A percentile compares a stretch with the other conserved stretches of the same genome.
phyloP scores from a whole-genome alignment of 257 asterid genomes.

The Solanum dulcamara region DNA sequence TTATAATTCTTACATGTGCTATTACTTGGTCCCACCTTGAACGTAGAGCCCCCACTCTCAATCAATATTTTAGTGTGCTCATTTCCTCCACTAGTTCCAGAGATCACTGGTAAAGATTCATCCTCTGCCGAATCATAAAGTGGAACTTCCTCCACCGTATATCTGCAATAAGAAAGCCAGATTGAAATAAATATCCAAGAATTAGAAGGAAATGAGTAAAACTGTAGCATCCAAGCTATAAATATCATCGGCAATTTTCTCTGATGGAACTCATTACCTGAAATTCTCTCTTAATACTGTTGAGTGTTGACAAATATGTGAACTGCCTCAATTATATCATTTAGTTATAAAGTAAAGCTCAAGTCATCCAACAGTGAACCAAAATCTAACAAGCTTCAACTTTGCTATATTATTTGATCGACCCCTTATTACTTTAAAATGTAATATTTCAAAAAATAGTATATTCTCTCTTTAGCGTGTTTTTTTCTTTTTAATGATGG shows the following conservation, averaged over 20 bases:
- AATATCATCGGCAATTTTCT: not conserved
- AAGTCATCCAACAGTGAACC: not conserved
- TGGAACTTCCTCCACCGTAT: constrained; percentile 75
- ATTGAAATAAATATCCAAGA: not conserved
- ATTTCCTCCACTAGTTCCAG: constrained; percentile 12
- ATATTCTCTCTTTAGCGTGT: not conserved
- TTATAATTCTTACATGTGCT: constrained; percentile 43
- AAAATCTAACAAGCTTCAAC: not conserved
- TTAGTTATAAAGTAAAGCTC: not conserved
- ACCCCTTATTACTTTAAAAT: not conserved
- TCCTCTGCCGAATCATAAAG: constrained; percentile 96
- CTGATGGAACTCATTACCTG: not conserved
- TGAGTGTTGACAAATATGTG: not conserved
- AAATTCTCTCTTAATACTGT: not conserved
- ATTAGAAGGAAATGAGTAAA: not conserved
- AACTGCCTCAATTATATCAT: not conserved
- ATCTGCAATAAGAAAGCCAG: constrained; percentile 37
- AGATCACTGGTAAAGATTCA: constrained; percentile 37
- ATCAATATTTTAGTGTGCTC: constrained; percentile 15
- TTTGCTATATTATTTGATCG: not conserved
- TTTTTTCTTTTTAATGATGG: not conserved
- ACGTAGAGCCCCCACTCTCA: constrained; percentile 15
- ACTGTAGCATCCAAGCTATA: not conserved
- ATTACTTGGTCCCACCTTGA: constrained; percentile 30
- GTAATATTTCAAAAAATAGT: not conserved